A percentile compares a stretch with the other conserved stretches of the same genome.
phyloP scores from a whole-genome alignment of 164 flowering plant species.

The Umbellularia californica region DNA sequence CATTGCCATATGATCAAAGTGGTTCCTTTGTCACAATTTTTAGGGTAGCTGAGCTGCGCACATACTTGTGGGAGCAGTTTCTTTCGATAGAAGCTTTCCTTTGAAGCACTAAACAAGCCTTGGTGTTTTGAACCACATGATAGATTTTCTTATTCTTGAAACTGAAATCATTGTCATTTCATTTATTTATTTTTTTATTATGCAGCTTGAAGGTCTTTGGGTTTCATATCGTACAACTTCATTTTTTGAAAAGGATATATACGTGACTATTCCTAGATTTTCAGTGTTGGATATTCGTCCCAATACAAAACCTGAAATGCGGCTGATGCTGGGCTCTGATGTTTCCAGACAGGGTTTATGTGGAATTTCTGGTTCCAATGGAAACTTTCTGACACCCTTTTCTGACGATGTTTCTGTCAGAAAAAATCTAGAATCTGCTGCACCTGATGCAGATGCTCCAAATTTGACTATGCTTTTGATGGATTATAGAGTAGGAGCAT shows the following conservation, averaged over 20 bases:
- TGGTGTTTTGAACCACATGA: too few species aligned
- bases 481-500: constrained; percentile 70
- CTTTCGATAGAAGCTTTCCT: background rate
- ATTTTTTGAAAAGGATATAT: constrained; percentile 80
- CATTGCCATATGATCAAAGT: background rate
- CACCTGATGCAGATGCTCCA: constrained; percentile 40
- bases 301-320: constrained; percentile 89
- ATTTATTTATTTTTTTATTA: constrained; percentile 8
- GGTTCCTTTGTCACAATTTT: background rate
- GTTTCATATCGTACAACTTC: constrained; percentile 92
- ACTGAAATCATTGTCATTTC: too few species aligned
- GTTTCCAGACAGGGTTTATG: constrained; percentile 40
- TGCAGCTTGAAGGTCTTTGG: constrained; percentile 98
- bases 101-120: background rate
- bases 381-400: constrained; percentile 25
- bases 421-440: constrained; percentile 24
- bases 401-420: constrained; percentile 24
- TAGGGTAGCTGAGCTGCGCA: too few species aligned
- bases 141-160: too few species aligned
- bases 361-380: constrained; percentile 21
- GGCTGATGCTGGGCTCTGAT: constrained; percentile 96
- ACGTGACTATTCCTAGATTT: constrained; percentile 82
- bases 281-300: constrained; percentile 81
- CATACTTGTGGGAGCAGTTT: background rate
- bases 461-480: constrained; percentile 83